Evolutionary conservation across 2,329 filamentous ascomycete species (phyloP).

Genomic region (Graphilbum sp.): DNA sequence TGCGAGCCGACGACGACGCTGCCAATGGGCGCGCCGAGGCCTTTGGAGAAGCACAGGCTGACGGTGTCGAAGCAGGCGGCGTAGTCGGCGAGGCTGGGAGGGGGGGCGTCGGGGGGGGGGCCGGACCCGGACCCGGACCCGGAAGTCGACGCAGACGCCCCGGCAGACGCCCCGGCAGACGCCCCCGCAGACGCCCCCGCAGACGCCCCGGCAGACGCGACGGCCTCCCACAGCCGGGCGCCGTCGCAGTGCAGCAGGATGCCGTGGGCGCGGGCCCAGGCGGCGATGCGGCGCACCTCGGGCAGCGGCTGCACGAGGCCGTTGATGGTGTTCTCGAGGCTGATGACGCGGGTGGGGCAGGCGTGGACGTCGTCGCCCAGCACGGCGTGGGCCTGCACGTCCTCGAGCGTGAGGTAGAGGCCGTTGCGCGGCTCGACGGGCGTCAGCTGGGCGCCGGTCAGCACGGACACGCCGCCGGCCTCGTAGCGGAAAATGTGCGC

Average conservation of each 20-base stretch:
- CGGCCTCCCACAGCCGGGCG: slow-evolving; percentile 34
- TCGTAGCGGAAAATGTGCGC: slow-evolving; percentile 60
- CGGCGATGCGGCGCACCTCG: slow-evolving; percentile 52
- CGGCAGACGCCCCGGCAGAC: too few relatives aligned
- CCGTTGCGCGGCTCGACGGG: slow-evolving; percentile 54
- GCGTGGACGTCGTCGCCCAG: slow-evolving; percentile 56
- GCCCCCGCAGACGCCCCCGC: slow-evolving; percentile 21
- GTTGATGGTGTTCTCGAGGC: slow-evolving; percentile 71
- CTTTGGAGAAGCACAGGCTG: slow-evolving; percentile 39
- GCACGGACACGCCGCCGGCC: slow-evolving; percentile 48
- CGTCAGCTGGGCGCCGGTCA: slow-evolving; percentile 56
- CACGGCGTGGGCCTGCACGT: slow-evolving; percentile 50
- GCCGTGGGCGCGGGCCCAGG: slow-evolving; percentile 43
- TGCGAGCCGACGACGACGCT: slow-evolving; percentile 28
- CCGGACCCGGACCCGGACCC: too few relatives aligned
- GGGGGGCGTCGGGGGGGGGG: too few relatives aligned
- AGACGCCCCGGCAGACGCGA: slow-evolving; percentile 12
- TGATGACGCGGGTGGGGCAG: slow-evolving; percentile 68
- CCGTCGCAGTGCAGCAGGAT: slow-evolving; percentile 34
- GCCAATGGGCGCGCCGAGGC: slow-evolving; percentile 34
- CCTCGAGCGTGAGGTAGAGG: slow-evolving; percentile 58
- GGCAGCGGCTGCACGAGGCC: slow-evolving; percentile 63
- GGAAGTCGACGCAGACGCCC: too few relatives aligned
- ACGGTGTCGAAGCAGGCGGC: slow-evolving; percentile 36
- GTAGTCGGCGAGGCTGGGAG: slow-evolving; percentile 23